A percentile compares a stretch with the other conserved stretches of the same genome.
These are phyloP conservation scores for Trametes cubensis DNA, from an alignment of 768 basidiomycete genomes.

Conservation along the genomic window DNA sequence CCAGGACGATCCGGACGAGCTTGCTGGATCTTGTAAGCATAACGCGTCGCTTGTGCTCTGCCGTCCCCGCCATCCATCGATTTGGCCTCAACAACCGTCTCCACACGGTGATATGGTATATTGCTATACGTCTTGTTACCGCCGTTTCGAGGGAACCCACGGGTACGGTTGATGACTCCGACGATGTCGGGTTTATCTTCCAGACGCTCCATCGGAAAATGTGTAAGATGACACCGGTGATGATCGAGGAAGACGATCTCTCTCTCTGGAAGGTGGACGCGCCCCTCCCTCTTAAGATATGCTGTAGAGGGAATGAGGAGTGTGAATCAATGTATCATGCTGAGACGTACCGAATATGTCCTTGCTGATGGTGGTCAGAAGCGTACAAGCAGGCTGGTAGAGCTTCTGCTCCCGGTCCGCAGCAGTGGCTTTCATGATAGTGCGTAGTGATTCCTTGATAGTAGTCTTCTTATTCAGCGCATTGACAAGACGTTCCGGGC, in stretches of 20 bases:
- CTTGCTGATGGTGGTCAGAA: too few species aligned
- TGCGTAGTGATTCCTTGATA: too few species aligned
- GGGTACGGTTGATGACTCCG: not conserved
- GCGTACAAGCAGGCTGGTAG: too few species aligned
- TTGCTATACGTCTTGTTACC: not conserved
- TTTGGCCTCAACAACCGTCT: constrained; percentile 2
- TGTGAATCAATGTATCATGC: too few species aligned
- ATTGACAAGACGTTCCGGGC: not conserved
- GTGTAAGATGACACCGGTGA: not conserved
- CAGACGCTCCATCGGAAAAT: not conserved
- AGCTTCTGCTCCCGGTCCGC: too few species aligned
- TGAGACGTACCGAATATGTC: too few species aligned
- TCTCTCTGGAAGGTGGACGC: not conserved
- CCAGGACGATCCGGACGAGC: constrained; percentile 10
- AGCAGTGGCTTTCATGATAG: too few species aligned
- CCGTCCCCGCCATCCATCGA: not conserved
- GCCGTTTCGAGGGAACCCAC: not conserved
- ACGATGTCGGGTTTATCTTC: not conserved
- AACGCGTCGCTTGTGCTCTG: not conserved
- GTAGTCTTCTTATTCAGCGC: too few species aligned
- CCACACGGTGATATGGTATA: constrained; percentile 3
- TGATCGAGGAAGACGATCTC: constrained; percentile 5
- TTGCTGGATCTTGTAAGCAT: not conserved
- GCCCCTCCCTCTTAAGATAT: too few species aligned
- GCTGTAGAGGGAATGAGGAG: too few species aligned